Evolutionary conservation across 78 protist genomes (phyloP).

Genomic region (Monosiga brevicollis): DNA sequence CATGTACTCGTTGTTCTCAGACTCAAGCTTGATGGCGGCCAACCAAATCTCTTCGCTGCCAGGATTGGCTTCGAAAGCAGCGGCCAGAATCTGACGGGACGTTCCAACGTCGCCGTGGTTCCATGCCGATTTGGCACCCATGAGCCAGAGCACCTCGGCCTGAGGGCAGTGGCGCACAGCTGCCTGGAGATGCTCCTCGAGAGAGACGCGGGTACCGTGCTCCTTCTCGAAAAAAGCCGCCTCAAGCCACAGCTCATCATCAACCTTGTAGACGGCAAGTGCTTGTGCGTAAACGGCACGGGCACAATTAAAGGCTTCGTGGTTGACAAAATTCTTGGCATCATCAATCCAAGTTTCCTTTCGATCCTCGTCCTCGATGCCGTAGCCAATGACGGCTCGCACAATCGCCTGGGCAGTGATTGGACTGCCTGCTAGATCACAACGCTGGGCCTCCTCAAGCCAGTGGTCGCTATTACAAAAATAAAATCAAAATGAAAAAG

Average conservation of each 20-base stretch:
- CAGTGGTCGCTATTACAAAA: conserved; percentile 73
- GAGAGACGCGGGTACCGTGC: conserved; percentile 28
- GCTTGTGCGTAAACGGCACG: conserved; percentile 73
- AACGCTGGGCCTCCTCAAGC: conserved; percentile 62
- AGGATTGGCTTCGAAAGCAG: conserved; percentile 71
- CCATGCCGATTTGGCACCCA: conserved; percentile 88
- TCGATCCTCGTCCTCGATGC: conserved; percentile 77
- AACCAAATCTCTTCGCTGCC: conserved; percentile 78
- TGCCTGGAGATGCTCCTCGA: conserved; percentile 54
- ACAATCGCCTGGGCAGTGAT: conserved; percentile 45
- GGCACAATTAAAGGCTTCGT: conserved; percentile 28
- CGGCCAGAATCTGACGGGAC: conserved; percentile 58
- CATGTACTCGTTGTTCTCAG: conserved; percentile 54
- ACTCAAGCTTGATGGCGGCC: conserved; percentile 89
- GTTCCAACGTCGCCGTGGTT: conserved; percentile 41
- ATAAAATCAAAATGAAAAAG: too few species aligned
- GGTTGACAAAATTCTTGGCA: conserved; percentile 37
- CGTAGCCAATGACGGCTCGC: conserved; percentile 44
- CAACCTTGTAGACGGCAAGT: conserved; percentile 53
- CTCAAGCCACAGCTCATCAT: conserved; percentile 67
- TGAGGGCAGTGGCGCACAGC: conserved; percentile 79
- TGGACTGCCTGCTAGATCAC: conserved; percentile 37
- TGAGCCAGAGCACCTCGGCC: conserved; percentile 86
- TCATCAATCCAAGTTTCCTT: conserved; percentile 78
- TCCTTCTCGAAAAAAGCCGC: conserved; percentile 72